Evolutionary conservation across 148 eudicot genomes (phyloP).

Genomic region (Vaccinium corymbosum): DNA sequence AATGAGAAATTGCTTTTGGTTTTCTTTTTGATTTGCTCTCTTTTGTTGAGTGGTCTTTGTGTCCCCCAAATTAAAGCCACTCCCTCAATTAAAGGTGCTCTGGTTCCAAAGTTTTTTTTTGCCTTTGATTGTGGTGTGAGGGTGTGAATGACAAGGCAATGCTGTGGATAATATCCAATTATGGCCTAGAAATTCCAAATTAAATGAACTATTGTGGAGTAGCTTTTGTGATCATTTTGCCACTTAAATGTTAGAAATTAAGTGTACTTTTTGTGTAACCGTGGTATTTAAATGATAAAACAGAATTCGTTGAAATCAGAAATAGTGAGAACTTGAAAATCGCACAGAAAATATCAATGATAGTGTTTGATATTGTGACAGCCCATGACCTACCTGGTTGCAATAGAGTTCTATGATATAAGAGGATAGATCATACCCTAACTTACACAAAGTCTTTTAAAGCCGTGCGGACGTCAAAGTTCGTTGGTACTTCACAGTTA

Average conservation of each 20-base stretch:
- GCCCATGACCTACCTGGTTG: no score
- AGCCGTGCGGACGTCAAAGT: no score
- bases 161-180: not conserved
- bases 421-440: no score
- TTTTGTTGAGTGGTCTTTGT: constrained; percentile 28
- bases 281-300: not conserved
- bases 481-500: no score
- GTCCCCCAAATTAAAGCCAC: constrained; percentile 30
- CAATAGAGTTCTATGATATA: no score
- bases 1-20: constrained; percentile 22
- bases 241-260: not conserved
- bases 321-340: not conserved
- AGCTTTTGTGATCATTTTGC: not conserved
- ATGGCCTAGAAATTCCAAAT: no score
- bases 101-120: constrained; percentile 16
- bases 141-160: not conserved
- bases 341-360: not conserved
- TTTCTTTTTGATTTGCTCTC: constrained; percentile 19
- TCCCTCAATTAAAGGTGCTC: constrained; percentile 26
- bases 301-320: not conserved
- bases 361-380: not conserved
- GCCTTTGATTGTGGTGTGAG: not conserved
- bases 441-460: no score
- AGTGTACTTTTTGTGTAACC: not conserved
- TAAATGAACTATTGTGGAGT: not conserved